Evolutionary conservation across 768 basidiomycete species (phyloP), one percentile per base, ranked within the genome.

Genomic region (Mycena rebaudengoi): DNA sequence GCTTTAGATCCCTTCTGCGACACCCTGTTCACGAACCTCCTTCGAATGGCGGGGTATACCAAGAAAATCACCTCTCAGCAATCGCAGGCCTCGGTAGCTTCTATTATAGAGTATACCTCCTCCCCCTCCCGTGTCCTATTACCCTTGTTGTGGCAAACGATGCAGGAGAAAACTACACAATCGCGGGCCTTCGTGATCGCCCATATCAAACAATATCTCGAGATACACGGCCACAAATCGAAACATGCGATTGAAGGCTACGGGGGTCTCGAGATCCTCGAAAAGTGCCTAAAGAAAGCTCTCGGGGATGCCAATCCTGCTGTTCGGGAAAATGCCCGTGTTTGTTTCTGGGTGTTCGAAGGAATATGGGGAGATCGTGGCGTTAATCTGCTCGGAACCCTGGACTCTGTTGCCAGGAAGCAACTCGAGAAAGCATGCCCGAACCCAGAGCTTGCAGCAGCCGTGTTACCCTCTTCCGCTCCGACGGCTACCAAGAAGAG

Each of bases 41-140:
- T 96, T 40, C 89, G 88, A 65, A 91, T 99, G 92, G 88, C 92
- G 28, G 89, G 88, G 8, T 89, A 93, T 56, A 98, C 96, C 30
- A 99, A 99, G 78, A 97, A 96, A 75, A 89, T 98, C 48, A 86
- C 88, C 23, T 94, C 92, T 5, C 90, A 94, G 58, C 91, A 91
- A 62, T 93, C 96, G 1, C 98, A 98, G 74, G 80, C 84, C 2
- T 82, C 88, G 1, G 85, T 94, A 10, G 82, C 83, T 2, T 76
- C 82, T n/a, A 80, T 98, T 61, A 86, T 99, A 20, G 81, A 81
- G 1, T 77, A 91, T 68, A 86, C 89, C 2, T 89, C 93, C 4
- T 81, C 87, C 46, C 91, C 89, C 64, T 89, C 95, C 11, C 88
- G 90, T 28, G 74, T 85, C 4, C 73, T 92, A 56, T 74, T 96